Evolutionary conservation across 768 basidiomycete species (phyloP), one percentile per base, ranked within the genome.

Genomic region (Coprinopsis sp.): DNA sequence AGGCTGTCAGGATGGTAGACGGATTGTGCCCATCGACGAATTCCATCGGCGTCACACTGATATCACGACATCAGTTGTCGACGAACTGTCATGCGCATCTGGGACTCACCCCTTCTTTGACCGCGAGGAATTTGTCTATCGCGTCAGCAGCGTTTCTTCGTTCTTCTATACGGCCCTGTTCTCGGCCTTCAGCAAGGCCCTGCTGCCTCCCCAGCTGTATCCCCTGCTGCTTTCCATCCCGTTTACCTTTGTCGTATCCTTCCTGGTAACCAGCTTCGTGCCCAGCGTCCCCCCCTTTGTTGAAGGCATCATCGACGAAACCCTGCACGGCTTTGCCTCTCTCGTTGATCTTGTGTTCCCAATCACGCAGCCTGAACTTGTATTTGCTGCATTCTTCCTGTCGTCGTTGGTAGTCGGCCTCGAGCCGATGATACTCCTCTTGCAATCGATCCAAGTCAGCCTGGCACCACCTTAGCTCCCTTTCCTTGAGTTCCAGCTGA

Each of bases 71-170:
- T 23, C 19, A 25, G 27, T 16, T 22, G n/a, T 31, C 16, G n/a
- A 29, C 30, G 29, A 31, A n/a, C 25, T 4, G 21, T 8, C 44
- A 37, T 6, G 7, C 30, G 19, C 18, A 28, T 30, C 16, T 13
- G 13, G 4, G 18, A 55, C 60, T 50, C 28, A 64, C 62, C 40
- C 52, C 60, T 49, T 81, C 75, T 53, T 71, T n/a, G n/a, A n/a
- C 62, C 19, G 65, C 64, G 44, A 81, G 60, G 60, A 81, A 78
- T 30, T 67, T 67, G 58, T 84, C 78, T 63, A 84, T 80, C 7
- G 77, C 78, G 40, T 75, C 72, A 22, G 80, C 49, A 1, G 79
- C 81, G 51, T 70, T 72, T 36, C 64, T 61, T 24, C 78, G 72
- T 59, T 81, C 80, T 53, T 77, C 75, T 44, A 60, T 66, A 50